phyloP scores from a whole-genome alignment of 1,284 basidiomycete species.

The Apiotrichum laibachii region DNA sequence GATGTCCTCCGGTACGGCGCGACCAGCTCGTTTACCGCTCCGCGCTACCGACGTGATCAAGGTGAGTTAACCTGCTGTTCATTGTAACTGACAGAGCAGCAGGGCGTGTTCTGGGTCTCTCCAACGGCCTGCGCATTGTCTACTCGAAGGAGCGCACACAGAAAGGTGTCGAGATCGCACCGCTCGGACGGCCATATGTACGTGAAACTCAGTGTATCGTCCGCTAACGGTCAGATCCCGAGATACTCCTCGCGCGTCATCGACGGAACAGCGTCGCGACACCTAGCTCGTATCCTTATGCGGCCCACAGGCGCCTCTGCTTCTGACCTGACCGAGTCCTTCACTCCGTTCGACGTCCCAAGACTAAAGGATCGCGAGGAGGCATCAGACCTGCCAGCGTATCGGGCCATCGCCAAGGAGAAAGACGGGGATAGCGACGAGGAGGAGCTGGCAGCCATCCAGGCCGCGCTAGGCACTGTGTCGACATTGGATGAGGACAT shows the following conservation, averaged over 20 bases:
- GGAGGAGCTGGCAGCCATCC: constrained; percentile 19
- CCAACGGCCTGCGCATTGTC: constrained; percentile 29
- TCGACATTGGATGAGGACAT: constrained; percentile 36
- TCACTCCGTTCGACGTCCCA: constrained; percentile 9
- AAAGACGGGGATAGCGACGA: constrained; percentile 21
- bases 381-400: constrained; percentile 11
- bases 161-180: constrained; percentile 36
- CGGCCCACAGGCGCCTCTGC: constrained; percentile 5
- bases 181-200: constrained; percentile 34
- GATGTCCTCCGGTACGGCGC: constrained; percentile 28
- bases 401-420: constrained; percentile 16
- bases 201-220: background rate
- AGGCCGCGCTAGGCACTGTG: constrained; percentile 26
- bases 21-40: constrained; percentile 23
- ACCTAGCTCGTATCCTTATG: constrained; percentile 14
- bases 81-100: constrained; percentile 12
- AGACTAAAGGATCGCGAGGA: background rate
- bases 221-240: constrained; percentile 14
- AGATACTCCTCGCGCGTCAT: constrained; percentile 18
- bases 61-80: constrained; percentile 18
- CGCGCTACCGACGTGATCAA: constrained; percentile 32
- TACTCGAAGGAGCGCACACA: constrained; percentile 29
- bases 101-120: constrained; percentile 28
- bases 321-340: constrained; percentile 6
- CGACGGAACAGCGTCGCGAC: constrained; percentile 11